Base-by-base conservation (phyloP, 225 moss, liverwort and hornwort species). In the Marchantia paleacea region DNA sequence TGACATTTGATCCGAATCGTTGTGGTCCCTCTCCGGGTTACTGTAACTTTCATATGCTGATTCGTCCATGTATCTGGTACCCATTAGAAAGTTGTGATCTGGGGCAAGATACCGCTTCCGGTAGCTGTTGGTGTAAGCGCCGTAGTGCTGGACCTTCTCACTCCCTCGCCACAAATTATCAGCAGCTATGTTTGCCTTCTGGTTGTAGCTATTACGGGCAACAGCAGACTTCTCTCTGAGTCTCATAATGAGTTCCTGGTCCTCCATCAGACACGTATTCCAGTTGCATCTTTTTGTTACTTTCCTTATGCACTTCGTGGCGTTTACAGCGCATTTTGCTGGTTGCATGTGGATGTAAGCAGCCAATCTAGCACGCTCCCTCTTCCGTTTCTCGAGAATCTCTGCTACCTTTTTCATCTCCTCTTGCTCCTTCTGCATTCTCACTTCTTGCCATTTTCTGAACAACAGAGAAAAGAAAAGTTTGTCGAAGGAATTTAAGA, bases 381-480 rank as follows among this genome's bases (percentile, higher is more conserved):
- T 85, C 81, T 89, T 96, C 75, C 96, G 85, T 60, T 83, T 86
- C 80, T 94, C 91, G 52, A 96, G 90, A 28, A 91, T 91, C 68
- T 89, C 89, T 79, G 85, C 84, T 19, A 89, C 90, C 82, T 90
- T 82, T 81, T 83, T 85, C 52, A 90, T 72, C 54, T 92, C 91
- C 64, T 90, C 85, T 85, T 88, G 84, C 82, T 96, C 91, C 71
- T 85, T 90, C 75, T 90, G 92, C 75, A 80, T 70, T 19, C 82
- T 85, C 62, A 90, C 80, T 72, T 94, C 94, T 74, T 94, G 90
- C 83, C 91, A 96, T 86, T 96, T 96, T 73, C 96, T 96, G 83
- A 78, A 57, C 50, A 19, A 39, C 12, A 62, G 26, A n/a, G n/a
- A 14, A 6, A 6, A 53, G 18, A 73, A 53, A 39, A 11, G 0